Conservation (phyloP, 768 basidiomycete genomes). For the Boletus rubropictus region DNA sequence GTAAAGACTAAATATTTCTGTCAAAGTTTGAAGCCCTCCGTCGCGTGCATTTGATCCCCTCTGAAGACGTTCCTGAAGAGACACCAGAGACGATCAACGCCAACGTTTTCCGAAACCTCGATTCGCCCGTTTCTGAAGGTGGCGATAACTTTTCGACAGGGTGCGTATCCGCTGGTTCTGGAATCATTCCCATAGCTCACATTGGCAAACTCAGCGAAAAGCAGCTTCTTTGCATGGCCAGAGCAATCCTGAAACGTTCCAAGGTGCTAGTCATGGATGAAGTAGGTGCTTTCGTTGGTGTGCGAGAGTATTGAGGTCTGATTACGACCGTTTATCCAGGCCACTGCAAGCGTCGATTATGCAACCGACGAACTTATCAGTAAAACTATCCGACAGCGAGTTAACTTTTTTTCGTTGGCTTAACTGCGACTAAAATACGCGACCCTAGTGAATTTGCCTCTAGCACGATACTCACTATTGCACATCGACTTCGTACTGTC, state of each 20-base stretch:
- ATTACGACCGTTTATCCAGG: conserved; percentile 33
- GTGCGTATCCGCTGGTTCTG: conserved; percentile 33
- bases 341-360: conserved; percentile 75
- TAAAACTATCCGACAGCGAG: conserved; percentile 74
- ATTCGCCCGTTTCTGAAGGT: conserved; percentile 72
- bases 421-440: background rate
- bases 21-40: conserved; percentile 74
- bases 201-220: conserved; percentile 48
- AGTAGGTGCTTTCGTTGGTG: conserved; percentile 33
- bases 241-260: conserved; percentile 75
- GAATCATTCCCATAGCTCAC: conserved; percentile 1
- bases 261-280: conserved; percentile 84
- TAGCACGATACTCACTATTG: conserved; percentile 79
- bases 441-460: conserved; percentile 61
- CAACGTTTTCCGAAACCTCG: conserved; percentile 73
- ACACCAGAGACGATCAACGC: conserved; percentile 46
- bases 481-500: conserved; percentile 71
- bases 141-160: conserved; percentile 89
- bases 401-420: conserved; percentile 1
- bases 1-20: background rate
- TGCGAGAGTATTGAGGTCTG: conserved; percentile 2
- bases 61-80: conserved; percentile 41
- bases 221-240: conserved; percentile 84
- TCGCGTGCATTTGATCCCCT: conserved; percentile 73
- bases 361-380: conserved; percentile 85